Conservation (phyloP, 192 early-diverging fungal genomes). For the Rhizophagus sp. region DNA sequence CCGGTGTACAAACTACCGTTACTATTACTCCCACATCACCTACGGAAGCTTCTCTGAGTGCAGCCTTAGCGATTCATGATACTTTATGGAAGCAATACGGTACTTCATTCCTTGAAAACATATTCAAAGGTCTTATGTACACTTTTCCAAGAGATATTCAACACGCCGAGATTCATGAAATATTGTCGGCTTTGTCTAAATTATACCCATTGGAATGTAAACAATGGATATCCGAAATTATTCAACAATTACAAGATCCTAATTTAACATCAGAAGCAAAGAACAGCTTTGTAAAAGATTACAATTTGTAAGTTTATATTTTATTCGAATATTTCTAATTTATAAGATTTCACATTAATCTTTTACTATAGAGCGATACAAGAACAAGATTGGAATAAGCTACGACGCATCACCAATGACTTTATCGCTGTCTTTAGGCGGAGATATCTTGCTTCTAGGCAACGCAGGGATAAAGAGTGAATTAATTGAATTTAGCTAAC, state of each 20-base stretch:
- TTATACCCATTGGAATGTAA: slow-evolving; percentile 47
- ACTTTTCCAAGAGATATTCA: slow-evolving; percentile 57
- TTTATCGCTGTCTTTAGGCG: slow-evolving; percentile 60
- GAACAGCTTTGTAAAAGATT: slow-evolving; percentile 53
- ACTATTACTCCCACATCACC: slow-evolving; percentile 16
- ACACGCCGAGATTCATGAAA: slow-evolving; percentile 50
- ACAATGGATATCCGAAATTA: slow-evolving; percentile 49
- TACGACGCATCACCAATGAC: slow-evolving; percentile 55
- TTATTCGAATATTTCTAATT: not conserved
- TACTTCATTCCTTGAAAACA: slow-evolving; percentile 37
- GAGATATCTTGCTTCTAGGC: slow-evolving; percentile 42
- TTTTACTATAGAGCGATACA: slow-evolving; percentile 42
- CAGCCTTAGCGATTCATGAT: slow-evolving; percentile 40
- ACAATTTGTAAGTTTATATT: slow-evolving; percentile 51
- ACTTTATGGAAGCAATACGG: slow-evolving; percentile 46
- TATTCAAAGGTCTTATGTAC: slow-evolving; percentile 59
- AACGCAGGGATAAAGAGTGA: slow-evolving; percentile 17
- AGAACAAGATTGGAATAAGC: slow-evolving; percentile 51
- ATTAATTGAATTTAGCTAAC: not conserved
- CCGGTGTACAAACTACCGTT: slow-evolving; percentile 25
- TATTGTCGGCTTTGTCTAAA: slow-evolving; percentile 49
- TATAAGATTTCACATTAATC: not conserved
- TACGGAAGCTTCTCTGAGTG: slow-evolving; percentile 23
- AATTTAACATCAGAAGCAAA: slow-evolving; percentile 48
- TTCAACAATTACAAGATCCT: slow-evolving; percentile 47